Evolutionary conservation across 441 rosid genomes (phyloP), one percentile per base, ranked within the genome.

Genomic region (Corymbia calophylla): DNA sequence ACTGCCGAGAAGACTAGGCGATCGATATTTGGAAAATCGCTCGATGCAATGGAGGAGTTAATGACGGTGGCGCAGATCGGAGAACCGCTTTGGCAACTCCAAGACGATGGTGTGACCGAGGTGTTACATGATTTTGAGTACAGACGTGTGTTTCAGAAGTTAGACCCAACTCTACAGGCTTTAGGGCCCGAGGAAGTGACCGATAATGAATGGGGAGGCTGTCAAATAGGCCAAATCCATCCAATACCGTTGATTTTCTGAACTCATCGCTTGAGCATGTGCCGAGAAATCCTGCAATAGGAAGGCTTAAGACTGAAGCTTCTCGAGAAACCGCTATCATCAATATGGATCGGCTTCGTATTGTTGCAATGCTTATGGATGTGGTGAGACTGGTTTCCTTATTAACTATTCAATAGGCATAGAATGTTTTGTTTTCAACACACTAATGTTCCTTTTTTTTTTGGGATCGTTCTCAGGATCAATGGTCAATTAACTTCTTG

Each of bases 311-410:
- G 17, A 8, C 85, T 56, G 95, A 94, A 90, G 91, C 92, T 89
- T 92, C 95, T 2, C 64, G 95, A 88, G 92, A 87, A 47, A 47
- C 54, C 31, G 93, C 91, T 89, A 66, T 90, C 56, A 86, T 94
- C 80, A 48, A 64, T 5, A 66, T 88, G 90, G 89, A 70, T 87
- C 88, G 92, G 10, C 19, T 51, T 21, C 87, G 17, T 80, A 56
- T 95, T 88, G 91, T 93, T 87, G 92, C 92, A 53, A 89, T 93
- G 90, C 90, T 94, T 18, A 95, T 95, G 95, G 93, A 95, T 91
- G 73, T 87, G 93, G 96, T 93, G 54, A 19, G 88, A 53, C 66
- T 88, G 81, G n/a, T n/a, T 44, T 23, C 39, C 23, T 21, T 18
- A 5, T 66, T 44, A 73, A 27, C 31, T 56, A 62, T 64, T 32